These are phyloP conservation scores for Xylariaceae sp. DNA, from an alignment of 2,329 filamentous ascomycete species.

Conservation along the genomic window DNA sequence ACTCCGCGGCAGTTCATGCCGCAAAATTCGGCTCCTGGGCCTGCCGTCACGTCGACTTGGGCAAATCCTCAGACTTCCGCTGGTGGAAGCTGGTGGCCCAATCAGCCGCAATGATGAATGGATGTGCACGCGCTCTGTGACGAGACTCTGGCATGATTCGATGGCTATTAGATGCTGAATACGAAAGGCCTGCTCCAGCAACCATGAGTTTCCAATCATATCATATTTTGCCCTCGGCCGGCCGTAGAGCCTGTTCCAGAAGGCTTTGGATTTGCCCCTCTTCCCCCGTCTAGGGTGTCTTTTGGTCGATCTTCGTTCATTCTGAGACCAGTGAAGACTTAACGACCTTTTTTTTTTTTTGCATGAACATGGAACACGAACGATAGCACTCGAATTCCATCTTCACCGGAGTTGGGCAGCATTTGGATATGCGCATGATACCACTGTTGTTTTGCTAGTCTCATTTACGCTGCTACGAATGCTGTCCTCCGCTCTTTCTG, in stretches of 20 bases:
- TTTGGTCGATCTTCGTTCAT: slow-evolving; percentile 1
- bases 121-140: background rate
- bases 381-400: slow-evolving; percentile 1
- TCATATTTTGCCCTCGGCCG: slow-evolving; percentile 10
- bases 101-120: slow-evolving; percentile 43
- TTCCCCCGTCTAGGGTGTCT: slow-evolving; percentile 4
- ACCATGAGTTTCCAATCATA: slow-evolving; percentile 3
- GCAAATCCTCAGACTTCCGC: slow-evolving; percentile 62
- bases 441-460: slow-evolving; percentile 7
- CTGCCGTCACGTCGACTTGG: slow-evolving; percentile 53
- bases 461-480: slow-evolving; percentile 4
- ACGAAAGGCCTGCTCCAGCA: background rate
- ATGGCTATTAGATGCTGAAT: background rate
- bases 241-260: slow-evolving; percentile 17
- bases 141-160: background rate
- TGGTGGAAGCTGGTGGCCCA: slow-evolving; percentile 54
- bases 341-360: slow-evolving; percentile 1
- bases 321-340: background rate
- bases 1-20: slow-evolving; percentile 68
- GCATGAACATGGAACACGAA: background rate
- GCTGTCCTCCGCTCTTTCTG: background rate
- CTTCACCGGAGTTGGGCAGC: slow-evolving; percentile 8
- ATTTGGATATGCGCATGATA: slow-evolving; percentile 12
- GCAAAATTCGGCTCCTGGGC: slow-evolving; percentile 51
- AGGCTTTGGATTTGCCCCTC: slow-evolving; percentile 2